These are phyloP conservation scores for Phlebiopsis flavidoalba DNA, from an alignment of 768 basidiomycete genomes.

Conservation along the genomic window DNA sequence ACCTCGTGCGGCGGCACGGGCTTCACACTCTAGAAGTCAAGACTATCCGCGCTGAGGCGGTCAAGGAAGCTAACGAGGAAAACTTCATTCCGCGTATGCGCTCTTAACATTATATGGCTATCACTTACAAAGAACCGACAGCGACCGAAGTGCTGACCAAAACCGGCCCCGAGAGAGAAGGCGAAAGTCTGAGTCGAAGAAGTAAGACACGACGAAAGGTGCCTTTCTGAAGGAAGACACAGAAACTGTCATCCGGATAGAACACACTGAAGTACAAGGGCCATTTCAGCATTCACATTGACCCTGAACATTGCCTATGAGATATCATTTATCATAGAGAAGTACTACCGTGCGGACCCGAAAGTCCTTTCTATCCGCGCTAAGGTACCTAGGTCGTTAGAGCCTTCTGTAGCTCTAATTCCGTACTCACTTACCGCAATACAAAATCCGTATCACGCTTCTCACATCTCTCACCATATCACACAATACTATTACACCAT, in stretches of 20 bases:
- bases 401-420: too few relatives aligned
- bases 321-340: constrained; percentile 50
- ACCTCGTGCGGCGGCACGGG: constrained; percentile 88
- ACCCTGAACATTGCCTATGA: neutral
- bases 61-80: constrained; percentile 79
- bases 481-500: constrained; percentile 87
- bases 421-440: too few relatives aligned
- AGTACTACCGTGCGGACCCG: constrained; percentile 76
- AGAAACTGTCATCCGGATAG: constrained; percentile 60
- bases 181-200: constrained; percentile 40
- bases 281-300: constrained; percentile 25
- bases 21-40: constrained; percentile 90
- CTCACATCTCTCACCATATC: constrained; percentile 90
- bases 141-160: constrained; percentile 37
- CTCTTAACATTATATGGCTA: constrained; percentile 1
- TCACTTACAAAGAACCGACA: neutral
- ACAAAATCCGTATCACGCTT: too few relatives aligned
- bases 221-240: constrained; percentile 38
- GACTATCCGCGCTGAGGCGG: constrained; percentile 75
- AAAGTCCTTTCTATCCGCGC: too few relatives aligned
- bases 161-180: constrained; percentile 39
- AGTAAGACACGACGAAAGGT: constrained; percentile 20
- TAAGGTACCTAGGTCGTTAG: too few relatives aligned
- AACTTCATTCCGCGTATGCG: constrained; percentile 58
- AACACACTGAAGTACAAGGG: constrained; percentile 95